These are phyloP conservation scores for Hippophae tibetana DNA, from an alignment of 306 rosid genomes.

Conservation along the genomic window DNA sequence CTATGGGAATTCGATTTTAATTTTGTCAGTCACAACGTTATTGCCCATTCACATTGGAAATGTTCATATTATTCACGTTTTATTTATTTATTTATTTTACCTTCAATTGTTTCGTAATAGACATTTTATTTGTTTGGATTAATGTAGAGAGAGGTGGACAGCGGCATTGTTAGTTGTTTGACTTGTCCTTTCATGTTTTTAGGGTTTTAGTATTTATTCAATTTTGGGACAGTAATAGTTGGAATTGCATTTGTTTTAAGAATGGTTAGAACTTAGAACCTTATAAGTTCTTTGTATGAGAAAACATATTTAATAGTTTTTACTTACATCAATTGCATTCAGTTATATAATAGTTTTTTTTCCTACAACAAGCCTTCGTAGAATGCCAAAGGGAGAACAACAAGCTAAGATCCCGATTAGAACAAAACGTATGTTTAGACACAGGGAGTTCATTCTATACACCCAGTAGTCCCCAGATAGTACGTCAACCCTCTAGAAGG, in stretches of 20 bases:
- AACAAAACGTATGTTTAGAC: too few species aligned
- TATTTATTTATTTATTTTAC: background rate
- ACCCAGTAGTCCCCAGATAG: too few species aligned
- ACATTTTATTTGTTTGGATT: background rate
- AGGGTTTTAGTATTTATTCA: background rate
- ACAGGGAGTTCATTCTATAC: too few species aligned
- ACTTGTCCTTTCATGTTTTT: background rate
- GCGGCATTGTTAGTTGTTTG: background rate
- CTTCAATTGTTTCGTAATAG: background rate
- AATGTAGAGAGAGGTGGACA: background rate
- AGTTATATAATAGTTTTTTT: too few species aligned
- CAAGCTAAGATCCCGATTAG: too few species aligned
- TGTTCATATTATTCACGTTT: background rate
- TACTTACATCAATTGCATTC: too few species aligned
- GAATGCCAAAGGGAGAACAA: too few species aligned
- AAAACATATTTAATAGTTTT: too few species aligned
- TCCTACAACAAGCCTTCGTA: too few species aligned
- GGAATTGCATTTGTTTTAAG: background rate
- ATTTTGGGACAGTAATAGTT: background rate
- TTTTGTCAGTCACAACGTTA: background rate
- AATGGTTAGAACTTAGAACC: too few species aligned
- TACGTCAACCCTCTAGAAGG: too few species aligned
- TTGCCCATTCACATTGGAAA: slow-evolving; percentile 1
- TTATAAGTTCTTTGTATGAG: too few species aligned
- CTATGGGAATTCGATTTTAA: background rate